Percentiles rank a stretch among this genome's conserved stretches.
Conservation (phyloP, 2,329 filamentous ascomycete genomes). For the Orbilia blumenaviensis region DNA sequence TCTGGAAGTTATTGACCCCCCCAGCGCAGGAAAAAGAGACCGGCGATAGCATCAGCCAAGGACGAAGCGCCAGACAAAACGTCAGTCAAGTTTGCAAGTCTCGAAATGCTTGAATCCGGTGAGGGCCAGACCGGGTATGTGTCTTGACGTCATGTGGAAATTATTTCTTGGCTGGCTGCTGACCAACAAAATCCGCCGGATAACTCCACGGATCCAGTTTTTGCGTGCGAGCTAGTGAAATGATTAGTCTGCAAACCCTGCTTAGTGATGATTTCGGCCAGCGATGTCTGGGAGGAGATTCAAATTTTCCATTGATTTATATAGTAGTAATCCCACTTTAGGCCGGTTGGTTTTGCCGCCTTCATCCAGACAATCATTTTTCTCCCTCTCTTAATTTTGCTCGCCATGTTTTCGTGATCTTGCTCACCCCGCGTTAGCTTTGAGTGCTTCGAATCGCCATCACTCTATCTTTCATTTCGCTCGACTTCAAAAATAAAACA, state of each 20-base stretch:
- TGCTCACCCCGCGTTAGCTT: too few relatives aligned
- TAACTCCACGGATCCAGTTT: neutral
- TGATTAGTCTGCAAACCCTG: neutral
- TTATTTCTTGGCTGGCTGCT: neutral
- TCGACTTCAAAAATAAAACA: neutral
- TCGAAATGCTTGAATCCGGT: slow-evolving; percentile 4
- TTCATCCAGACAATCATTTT: neutral
- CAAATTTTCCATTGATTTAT: slow-evolving; percentile 9
- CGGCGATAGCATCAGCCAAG: slow-evolving; percentile 19
- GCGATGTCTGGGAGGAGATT: neutral
- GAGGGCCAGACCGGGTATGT: neutral
- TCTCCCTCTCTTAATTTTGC: neutral
- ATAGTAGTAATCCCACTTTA: neutral
- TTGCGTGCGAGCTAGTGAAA: neutral
- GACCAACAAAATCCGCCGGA: slow-evolving; percentile 21
- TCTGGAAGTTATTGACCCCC: neutral
- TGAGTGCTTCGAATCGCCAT: too few relatives aligned
- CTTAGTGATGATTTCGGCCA: neutral
- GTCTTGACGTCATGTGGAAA: slow-evolving; percentile 15
- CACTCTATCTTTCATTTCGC: neutral
- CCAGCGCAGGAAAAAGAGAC: neutral
- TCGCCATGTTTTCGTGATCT: neutral
- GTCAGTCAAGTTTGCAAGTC: neutral
- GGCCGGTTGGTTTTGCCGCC: neutral
- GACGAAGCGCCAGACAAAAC: neutral